Conservation (phyloP, 306 rosid species). For the Chamaecrista fasciculata region DNA sequence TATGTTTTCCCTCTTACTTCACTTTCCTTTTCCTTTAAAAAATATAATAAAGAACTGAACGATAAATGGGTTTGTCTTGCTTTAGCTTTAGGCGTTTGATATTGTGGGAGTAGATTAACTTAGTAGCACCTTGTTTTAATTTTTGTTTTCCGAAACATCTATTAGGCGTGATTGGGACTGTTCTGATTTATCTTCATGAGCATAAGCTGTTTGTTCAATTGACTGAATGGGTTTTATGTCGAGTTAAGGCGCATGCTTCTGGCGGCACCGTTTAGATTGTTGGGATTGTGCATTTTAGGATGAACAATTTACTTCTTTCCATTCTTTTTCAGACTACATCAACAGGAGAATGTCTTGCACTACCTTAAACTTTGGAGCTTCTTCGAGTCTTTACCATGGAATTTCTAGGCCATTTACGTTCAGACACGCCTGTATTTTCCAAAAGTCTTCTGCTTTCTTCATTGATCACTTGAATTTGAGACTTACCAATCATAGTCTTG, state of each 20-base stretch:
- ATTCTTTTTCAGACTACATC: not conserved
- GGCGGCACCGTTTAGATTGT: not conserved
- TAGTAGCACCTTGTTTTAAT: not conserved
- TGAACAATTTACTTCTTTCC: not conserved
- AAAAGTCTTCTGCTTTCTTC: constrained; percentile 29
- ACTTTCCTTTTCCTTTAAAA: not conserved
- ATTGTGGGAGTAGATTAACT: not conserved
- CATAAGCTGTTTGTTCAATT: constrained; percentile 33
- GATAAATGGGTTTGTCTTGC: not conserved
- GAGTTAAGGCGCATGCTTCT: not conserved
- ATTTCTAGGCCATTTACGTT: constrained; percentile 24
- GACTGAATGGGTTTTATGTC: not conserved
- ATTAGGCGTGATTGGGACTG: not conserved
- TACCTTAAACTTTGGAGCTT: constrained; percentile 38
- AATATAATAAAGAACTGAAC: not conserved
- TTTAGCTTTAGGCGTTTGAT: not conserved
- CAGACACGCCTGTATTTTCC: constrained; percentile 10
- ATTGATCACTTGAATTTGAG: constrained; percentile 19
- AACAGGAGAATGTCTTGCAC: constrained; percentile 43
- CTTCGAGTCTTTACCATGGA: constrained; percentile 29
- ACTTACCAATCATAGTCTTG: constrained; percentile 2
- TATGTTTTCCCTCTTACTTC: not conserved
- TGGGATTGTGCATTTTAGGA: not conserved
- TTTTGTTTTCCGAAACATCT: not conserved
- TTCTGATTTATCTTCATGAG: not conserved